A percentile compares a stretch with the other conserved stretches of the same genome.
These are phyloP conservation scores for Gymnopilus junonius DNA, from an alignment of 768 basidiomycete genomes.

Conservation along the genomic window DNA sequence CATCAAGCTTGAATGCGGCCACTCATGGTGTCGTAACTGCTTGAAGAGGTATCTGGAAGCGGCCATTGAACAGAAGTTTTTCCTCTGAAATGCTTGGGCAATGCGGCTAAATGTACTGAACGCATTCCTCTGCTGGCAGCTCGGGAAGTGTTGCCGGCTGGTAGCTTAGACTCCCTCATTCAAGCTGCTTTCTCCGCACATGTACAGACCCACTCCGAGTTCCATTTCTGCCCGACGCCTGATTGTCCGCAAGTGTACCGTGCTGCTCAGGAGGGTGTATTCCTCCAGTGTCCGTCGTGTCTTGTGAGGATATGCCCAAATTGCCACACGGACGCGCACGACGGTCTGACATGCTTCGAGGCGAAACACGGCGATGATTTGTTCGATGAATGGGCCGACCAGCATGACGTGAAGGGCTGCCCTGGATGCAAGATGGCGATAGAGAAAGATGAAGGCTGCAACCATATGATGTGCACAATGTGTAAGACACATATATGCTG, in stretches of 20 bases:
- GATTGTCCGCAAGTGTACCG: conserved; percentile 81
- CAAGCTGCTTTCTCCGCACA: conserved; percentile 65
- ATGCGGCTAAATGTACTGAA: conserved; percentile 59
- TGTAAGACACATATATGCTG: conserved; percentile 84
- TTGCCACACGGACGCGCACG: conserved; percentile 63
- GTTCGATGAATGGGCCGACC: conserved; percentile 66
- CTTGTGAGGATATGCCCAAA: conserved; percentile 68
- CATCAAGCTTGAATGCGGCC: conserved; percentile 62
- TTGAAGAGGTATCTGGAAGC: conserved; percentile 61
- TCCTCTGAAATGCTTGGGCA: conserved; percentile 75
- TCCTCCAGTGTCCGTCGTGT: conserved; percentile 75
- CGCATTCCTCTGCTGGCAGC: conserved; percentile 60
- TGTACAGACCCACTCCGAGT: conserved; percentile 64
- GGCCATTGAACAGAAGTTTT: conserved; percentile 57
- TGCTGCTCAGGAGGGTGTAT: conserved; percentile 47
- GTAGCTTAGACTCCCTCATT: conserved; percentile 58
- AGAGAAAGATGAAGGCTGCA: conserved; percentile 76
- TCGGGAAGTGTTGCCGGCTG: conserved; percentile 49
- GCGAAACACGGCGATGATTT: conserved; percentile 55
- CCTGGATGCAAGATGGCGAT: conserved; percentile 74
- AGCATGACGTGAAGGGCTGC: conserved; percentile 73
- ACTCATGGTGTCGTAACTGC: conserved; percentile 71
- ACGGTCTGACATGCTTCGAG: conserved; percentile 68
- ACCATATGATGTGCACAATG: conserved; percentile 79
- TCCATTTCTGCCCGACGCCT: conserved; percentile 78